Evolutionary conservation across 2,329 filamentous ascomycete species (phyloP), one percentile per base, ranked within the genome.

Genomic region (Fusarium sulawesiense): DNA sequence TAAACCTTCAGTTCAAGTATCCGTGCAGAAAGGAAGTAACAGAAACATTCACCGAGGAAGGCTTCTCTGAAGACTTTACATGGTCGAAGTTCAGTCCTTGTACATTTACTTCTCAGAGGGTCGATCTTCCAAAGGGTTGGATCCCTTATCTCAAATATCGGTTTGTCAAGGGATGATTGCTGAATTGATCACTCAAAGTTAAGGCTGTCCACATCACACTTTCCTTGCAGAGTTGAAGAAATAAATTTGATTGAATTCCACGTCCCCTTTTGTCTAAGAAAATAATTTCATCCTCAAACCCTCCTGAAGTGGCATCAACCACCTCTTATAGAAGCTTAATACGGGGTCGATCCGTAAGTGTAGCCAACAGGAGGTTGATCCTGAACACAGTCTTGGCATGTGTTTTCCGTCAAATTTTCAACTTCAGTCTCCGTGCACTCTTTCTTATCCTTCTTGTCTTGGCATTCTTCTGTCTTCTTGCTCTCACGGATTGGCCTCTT

Each of bases 61-160:
- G 44, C 2, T 71, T 56, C 18, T 64, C 58, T 2, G 30, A 71
- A 32, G 56, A 55, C 6, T 44, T 51, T 10, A 68, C 55, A 3
- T 71, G 64, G 64, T 64, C 63, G 3, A 68, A 54, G 6, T 71
- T 68, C 6, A 68, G 41, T 14, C 49, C 54, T 5, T 71, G 68
- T 8, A 45, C 42, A 9, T 71, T 65, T 37, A 63, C 55, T 23
- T 9, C 67, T 4, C 59, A 71, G 10, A 51, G 27, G 37, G 21
- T 71, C 4, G 56, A 68, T 25, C 50, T 71, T 14, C 49, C 66
- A 2, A 61, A 56, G 40, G 41, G 62, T 7, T 71, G 68, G 68
- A 41, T 71, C 16, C 68, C 68, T 16, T 68, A 58, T n/a, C 10
- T 71, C 3, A 71, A 71, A n/a, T 71, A 71, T 47, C 56, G 67